Evolutionary conservation across 352 stramenopile species (phyloP), one percentile per base, ranked within the genome.

Genomic region (Phytophthora pisi): DNA sequence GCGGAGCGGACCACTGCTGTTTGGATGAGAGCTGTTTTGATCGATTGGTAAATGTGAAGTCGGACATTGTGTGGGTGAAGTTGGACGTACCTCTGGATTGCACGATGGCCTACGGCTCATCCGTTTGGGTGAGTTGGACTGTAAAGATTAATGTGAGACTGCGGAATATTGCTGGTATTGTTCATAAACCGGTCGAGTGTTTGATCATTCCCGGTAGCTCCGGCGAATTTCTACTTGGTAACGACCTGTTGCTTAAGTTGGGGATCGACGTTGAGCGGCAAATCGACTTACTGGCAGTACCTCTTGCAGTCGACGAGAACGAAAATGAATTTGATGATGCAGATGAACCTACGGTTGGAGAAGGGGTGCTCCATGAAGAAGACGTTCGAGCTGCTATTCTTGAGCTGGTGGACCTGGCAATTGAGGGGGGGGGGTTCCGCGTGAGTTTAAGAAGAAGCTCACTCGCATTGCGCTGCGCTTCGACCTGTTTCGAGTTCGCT

Each of bases 191-290:
- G 13, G 63, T 65, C 42, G 50, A 70, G 50, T 57, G 56, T 52
- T 34, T 70, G 13, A 45, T 61, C 50, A 70, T 65, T 66, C 30
- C n/a, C n/a, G n/a, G n/a, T n/a, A n/a, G n/a, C n/a, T n/a, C n/a
- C n/a, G 26, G 20, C 4, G 49, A 65, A 24, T 65, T 70, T 24
- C 31, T 61, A 24, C n/a, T 70, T 0, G 56, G 55, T 15, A 70
- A 65, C 11, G 55, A 70, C 30, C 6, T 70, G 42, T 57, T 70
- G 23, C 13, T 59, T 0, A 60, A 16, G 5, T 5, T 64, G 2
- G 49, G 54, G 11, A 70, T 70, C 31, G 55, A 57, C 42, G 54
- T 61, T 46, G n/a, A 70, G 13, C 8, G n/a, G 40, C 54, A 70
- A 28, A 0, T 64, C 6, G 49, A 70, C 5, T 30, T 64, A 26